Conservation (phyloP, 2,329 filamentous ascomycete species). For the Parastagonospora nodorum region DNA sequence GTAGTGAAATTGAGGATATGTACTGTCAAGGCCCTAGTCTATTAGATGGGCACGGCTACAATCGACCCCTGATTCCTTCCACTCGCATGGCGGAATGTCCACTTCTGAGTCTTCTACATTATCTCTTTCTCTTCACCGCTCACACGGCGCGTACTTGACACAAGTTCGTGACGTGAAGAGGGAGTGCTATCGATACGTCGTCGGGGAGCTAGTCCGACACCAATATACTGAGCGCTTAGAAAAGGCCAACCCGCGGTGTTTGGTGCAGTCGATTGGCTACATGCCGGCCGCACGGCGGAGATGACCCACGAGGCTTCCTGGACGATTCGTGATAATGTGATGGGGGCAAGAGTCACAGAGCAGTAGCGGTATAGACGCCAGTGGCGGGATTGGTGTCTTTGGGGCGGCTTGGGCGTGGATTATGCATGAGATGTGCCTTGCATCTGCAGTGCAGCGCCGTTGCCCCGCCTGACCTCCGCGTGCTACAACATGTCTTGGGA, state of each 20-base stretch:
- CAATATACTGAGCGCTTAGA: constrained; percentile 35
- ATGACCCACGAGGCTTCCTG: constrained; percentile 25
- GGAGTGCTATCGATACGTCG: too few relatives aligned
- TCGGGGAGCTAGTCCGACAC: neutral
- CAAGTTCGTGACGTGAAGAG: too few relatives aligned
- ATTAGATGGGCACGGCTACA: too few relatives aligned
- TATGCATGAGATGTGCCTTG: constrained; percentile 21
- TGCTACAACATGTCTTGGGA: neutral
- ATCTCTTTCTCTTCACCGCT: too few relatives aligned
- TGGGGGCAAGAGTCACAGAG: constrained; percentile 4
- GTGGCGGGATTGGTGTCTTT: neutral
- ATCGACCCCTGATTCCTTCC: too few relatives aligned
- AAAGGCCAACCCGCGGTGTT: constrained; percentile 19
- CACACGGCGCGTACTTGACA: too few relatives aligned
- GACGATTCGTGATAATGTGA: constrained; percentile 32
- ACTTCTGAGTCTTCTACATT: too few relatives aligned
- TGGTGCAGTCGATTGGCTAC: constrained; percentile 17
- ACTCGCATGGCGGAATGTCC: too few relatives aligned
- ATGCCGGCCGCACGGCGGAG: constrained; percentile 29
- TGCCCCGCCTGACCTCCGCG: constrained; percentile 4
- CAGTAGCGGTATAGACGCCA: neutral
- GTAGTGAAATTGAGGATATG: too few relatives aligned
- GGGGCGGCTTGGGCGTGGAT: neutral
- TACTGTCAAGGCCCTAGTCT: too few relatives aligned
- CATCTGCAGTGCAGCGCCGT: neutral